phyloP scores from a whole-genome alignment of 495 filamentous ascomycete species.

The Rhizodiscina lignyota region DNA sequence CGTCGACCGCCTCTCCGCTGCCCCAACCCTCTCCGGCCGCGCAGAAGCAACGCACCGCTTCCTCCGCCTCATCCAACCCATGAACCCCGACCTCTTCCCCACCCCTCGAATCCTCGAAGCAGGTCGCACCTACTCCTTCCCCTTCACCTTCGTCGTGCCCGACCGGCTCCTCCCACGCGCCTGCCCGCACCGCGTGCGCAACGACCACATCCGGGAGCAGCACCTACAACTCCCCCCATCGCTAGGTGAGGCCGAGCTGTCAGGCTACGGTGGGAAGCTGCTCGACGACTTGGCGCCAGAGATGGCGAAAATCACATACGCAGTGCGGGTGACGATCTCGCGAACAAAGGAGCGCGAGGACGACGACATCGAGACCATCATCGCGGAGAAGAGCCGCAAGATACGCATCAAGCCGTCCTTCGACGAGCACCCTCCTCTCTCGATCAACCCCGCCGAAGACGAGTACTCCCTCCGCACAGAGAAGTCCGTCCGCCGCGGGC shows the following conservation, averaged over 20 bases:
- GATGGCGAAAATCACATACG: constrained; percentile 65
- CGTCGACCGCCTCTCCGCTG: constrained; percentile 31
- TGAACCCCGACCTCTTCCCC: constrained; percentile 55
- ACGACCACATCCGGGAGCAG: constrained; percentile 43
- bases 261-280: constrained; percentile 30
- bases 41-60: constrained; percentile 46
- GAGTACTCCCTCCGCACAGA: constrained; percentile 55
- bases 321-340: constrained; percentile 38
- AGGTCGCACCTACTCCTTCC: constrained; percentile 50
- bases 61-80: constrained; percentile 68
- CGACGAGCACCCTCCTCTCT: constrained; percentile 63
- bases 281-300: constrained; percentile 71
- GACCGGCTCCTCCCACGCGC: constrained; percentile 42
- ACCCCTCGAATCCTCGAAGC: constrained; percentile 49
- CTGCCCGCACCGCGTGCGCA: constrained; percentile 40
- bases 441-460: constrained; percentile 36
- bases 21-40: constrained; percentile 29
- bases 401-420: constrained; percentile 62
- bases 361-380: constrained; percentile 25
- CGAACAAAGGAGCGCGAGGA: constrained; percentile 28
- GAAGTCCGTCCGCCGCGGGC: constrained; percentile 50
- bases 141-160: constrained; percentile 82
- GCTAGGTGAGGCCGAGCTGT: constrained; percentile 43
- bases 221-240: constrained; percentile 72
- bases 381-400: constrained; percentile 38